phyloP scores from a whole-genome alignment of 75 land plant genomes.

The Cryptomeria japonica region DNA sequence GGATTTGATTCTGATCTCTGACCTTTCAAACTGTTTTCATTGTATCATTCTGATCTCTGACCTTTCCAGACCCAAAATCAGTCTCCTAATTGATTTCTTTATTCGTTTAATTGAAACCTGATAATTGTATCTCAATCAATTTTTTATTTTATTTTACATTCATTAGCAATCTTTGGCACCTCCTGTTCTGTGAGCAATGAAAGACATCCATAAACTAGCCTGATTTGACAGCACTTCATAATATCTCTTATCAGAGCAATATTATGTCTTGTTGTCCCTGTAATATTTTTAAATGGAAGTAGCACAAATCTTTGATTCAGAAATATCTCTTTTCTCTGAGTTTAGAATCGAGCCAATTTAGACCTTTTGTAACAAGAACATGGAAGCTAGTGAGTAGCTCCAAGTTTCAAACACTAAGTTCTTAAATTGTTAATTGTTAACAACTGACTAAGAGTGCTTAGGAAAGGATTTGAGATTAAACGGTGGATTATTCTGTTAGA shows the following conservation, averaged over 20 bases:
- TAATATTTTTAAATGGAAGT: background rate
- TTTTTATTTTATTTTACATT: background rate
- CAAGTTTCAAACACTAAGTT: background rate
- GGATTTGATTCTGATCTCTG: conserved; percentile 91
- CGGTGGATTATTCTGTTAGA: background rate
- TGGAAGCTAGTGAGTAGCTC: background rate
- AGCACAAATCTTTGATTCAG: background rate
- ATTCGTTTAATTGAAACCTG: conserved; percentile 8
- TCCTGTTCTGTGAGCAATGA: background rate
- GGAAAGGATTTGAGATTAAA: background rate
- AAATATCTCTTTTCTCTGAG: background rate
- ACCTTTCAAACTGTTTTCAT: background rate
- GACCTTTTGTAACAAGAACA: background rate
- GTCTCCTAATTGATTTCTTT: conserved; percentile 5
- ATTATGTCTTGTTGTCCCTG: background rate
- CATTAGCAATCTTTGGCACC: background rate
- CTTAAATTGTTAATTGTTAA: background rate
- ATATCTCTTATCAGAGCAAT: background rate
- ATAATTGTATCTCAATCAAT: background rate
- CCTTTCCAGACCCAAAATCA: background rate
- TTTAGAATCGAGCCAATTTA: background rate
- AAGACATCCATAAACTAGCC: background rate
- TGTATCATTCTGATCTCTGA: background rate
- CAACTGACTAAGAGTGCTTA: background rate
- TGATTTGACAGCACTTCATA: background rate